Evolutionary conservation across 192 early-diverging fungal genomes (phyloP).

Genomic region (Neocallimastix lanati): DNA sequence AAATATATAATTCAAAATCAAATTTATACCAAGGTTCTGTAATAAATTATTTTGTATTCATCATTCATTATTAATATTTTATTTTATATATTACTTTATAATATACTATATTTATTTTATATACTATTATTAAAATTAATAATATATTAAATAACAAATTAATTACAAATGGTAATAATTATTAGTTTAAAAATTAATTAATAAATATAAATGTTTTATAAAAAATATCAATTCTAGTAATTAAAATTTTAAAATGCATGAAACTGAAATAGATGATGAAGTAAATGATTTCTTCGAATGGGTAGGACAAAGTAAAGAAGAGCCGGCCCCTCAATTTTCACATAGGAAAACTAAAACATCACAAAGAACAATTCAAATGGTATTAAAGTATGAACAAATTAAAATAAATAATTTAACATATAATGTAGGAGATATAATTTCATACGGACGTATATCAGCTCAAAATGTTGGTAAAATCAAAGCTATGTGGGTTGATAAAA

Average conservation of each 20-base stretch:
- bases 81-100: too few species aligned
- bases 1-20: too few species aligned
- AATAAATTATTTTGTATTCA: too few species aligned
- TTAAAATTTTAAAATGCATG: neutral
- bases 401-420: neutral
- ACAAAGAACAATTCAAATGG: neutral
- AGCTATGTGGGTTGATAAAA: neutral
- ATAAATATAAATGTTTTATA: too few species aligned
- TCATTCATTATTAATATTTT: too few species aligned
- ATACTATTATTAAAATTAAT: too few species aligned
- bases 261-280: neutral
- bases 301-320: neutral
- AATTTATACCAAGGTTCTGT: too few species aligned
- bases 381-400: neutral
- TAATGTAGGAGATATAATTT: neutral
- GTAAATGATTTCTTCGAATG: neutral
- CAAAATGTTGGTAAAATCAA: neutral
- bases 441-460: neutral
- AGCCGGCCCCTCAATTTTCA: neutral
- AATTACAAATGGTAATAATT: too few species aligned
- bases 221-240: too few species aligned
- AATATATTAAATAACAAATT: too few species aligned
- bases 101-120: too few species aligned
- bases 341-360: neutral
- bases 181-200: too few species aligned